Evolutionary conservation across 164 flowering plant genomes (phyloP).

Genomic region (Macadamia tetraphylla): DNA sequence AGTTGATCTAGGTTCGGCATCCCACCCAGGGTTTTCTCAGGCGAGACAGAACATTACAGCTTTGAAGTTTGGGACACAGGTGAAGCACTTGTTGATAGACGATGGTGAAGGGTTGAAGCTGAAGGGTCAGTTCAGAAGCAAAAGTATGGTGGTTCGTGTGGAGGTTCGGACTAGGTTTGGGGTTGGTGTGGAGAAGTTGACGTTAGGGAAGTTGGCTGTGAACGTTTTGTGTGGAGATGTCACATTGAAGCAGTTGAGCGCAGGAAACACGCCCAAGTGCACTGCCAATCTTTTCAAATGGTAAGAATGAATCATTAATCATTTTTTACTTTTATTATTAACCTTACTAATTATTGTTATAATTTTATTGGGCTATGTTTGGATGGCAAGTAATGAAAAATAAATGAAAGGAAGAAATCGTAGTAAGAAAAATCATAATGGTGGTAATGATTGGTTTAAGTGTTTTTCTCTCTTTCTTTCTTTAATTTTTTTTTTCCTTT

Average conservation of each 20-base stretch:
- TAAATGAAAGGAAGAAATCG: too few relatives aligned
- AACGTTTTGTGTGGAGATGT: constrained; percentile 33
- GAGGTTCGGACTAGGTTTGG: constrained; percentile 38
- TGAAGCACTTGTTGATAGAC: constrained; percentile 23
- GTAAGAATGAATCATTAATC: constrained; percentile 14
- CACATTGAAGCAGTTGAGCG: constrained; percentile 28
- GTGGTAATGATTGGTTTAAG: too few relatives aligned
- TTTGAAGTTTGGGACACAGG: constrained; percentile 33
- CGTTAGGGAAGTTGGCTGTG: constrained; percentile 27
- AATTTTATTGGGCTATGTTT: too few relatives aligned
- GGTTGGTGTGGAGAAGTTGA: constrained; percentile 19
- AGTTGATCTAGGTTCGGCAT: constrained; percentile 34
- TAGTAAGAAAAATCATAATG: too few relatives aligned
- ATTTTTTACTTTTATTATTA: too few relatives aligned
- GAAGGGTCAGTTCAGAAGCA: constrained; percentile 19
- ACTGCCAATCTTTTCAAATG: constrained; percentile 29
- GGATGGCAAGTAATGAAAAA: too few relatives aligned
- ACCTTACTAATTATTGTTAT: too few relatives aligned
- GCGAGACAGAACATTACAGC: constrained; percentile 29
- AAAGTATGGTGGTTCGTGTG: constrained; percentile 23
- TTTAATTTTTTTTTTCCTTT: too few relatives aligned
- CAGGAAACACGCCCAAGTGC: constrained; percentile 44
- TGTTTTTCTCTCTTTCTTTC: too few relatives aligned
- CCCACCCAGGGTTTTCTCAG: constrained; percentile 32
- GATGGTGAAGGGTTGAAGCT: constrained; percentile 30